Evolutionary conservation across 495 filamentous ascomycete species (phyloP), one percentile per base, ranked within the genome.

Genomic region (Pseudevernia furfuracea): DNA sequence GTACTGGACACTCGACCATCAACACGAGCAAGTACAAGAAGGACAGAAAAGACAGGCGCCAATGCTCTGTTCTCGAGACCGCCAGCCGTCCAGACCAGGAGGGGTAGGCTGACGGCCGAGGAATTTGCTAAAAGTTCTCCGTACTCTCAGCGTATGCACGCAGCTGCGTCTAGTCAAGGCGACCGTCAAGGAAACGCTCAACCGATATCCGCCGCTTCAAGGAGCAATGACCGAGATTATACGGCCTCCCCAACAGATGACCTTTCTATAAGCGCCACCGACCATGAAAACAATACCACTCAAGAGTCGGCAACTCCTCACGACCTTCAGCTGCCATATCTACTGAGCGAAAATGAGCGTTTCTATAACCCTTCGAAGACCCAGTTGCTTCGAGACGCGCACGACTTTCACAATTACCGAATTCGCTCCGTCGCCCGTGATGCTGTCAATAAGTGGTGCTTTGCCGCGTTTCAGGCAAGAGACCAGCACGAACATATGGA

Each of bases 321-420:
- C 14, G 37, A 36, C 3, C 2, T 49, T 56, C 44, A 58, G n/a
- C 59, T 2, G 28, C 39, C 58, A 43, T 68, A 62, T 39, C 8
- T 37, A 25, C 25, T 68, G 7, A 65, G 74, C 17, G 72, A 70
- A 23, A 76, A 70, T 1, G 76, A 81, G 62, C 71, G 81, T 62
- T 65, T 83, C 8, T 81, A 81, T 65, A 73, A 76, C 46, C 84
- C 81, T 1, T 80, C 84, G 25, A 74, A 82, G 43, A 82, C 82
- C 1, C 81, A 85, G 67, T 69, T 87, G 62, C 69, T 83, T 17
- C 76, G 79, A 38, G 82, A 87, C 71, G 85, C 84, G 21, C 79
- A 84, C 23, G 82, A 78, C 4, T 86, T 88, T 69, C 79, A 81
- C 36, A 75, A 80, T 70, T 82, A 79, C 58, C 78, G 78, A 59